Conservation (phyloP, 2,329 filamentous ascomycete species). For the Chaetomium sp. region DNA sequence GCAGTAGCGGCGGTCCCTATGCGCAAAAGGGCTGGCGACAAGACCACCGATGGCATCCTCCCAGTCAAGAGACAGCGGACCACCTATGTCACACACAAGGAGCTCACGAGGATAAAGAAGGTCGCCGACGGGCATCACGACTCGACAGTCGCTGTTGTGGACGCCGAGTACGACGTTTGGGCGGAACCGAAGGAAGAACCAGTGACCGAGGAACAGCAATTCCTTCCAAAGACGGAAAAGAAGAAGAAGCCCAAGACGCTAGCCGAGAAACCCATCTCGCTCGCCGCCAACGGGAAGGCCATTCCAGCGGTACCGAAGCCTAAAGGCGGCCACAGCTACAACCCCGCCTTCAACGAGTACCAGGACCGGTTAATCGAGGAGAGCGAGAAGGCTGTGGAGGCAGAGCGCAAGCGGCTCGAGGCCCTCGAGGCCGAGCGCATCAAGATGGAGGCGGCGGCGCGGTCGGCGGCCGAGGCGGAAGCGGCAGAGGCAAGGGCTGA, state of each 20-base stretch:
- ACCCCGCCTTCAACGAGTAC: constrained; percentile 86
- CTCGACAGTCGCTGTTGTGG: constrained; percentile 56
- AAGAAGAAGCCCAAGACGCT: constrained; percentile 75
- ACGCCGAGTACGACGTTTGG: constrained; percentile 81
- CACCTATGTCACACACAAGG: constrained; percentile 81
- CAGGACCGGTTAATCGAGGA: constrained; percentile 73
- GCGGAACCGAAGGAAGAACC: constrained; percentile 42
- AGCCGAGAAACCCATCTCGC: constrained; percentile 74
- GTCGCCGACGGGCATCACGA: constrained; percentile 74
- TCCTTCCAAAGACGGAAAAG: constrained; percentile 65
- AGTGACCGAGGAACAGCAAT: constrained; percentile 49
- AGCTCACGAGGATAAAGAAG: constrained; percentile 74
- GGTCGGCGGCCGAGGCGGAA: constrained; percentile 72
- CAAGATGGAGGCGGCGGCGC: constrained; percentile 66
- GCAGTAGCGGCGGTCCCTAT: constrained; percentile 75
- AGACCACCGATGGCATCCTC: constrained; percentile 72
- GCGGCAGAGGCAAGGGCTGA: constrained; percentile 69
- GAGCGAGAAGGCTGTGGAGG: constrained; percentile 75
- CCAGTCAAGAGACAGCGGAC: constrained; percentile 74
- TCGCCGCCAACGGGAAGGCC: constrained; percentile 78
- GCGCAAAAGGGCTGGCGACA: constrained; percentile 73
- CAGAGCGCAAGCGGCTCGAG: constrained; percentile 72
- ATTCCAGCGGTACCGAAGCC: constrained; percentile 80
- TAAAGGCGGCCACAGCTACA: constrained; percentile 85
- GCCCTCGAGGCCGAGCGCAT: constrained; percentile 68